These are phyloP conservation scores for Harringtonia aguacate DNA, from an alignment of 2,329 filamentous ascomycete species.

Conservation along the genomic window DNA sequence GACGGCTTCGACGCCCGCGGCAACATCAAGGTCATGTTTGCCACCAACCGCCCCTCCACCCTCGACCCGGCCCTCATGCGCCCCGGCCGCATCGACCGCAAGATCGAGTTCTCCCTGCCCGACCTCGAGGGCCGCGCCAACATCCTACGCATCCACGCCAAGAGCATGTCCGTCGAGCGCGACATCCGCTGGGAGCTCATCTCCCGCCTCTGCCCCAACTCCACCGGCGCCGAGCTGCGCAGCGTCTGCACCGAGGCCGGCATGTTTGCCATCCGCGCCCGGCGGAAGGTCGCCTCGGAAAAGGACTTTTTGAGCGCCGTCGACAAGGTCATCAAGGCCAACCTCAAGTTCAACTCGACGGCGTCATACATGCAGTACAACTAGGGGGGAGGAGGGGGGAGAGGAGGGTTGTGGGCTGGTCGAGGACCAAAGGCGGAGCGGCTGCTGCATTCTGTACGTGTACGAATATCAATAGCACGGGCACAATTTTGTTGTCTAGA, in stretches of 20 bases:
- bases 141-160: conserved; percentile 95
- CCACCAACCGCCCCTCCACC: conserved; percentile 99
- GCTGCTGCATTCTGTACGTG: neutral
- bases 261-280: conserved; percentile 92
- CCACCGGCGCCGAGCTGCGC: conserved; percentile 88
- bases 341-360: conserved; percentile 98
- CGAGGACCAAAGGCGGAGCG: too few relatives aligned
- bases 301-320: conserved; percentile 98
- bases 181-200: conserved; percentile 99
- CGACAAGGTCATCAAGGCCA: conserved; percentile 99
- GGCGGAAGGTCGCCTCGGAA: conserved; percentile 95
- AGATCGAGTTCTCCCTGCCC: conserved; percentile 96
- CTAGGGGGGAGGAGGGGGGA: conserved; percentile 41
- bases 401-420: too few relatives aligned
- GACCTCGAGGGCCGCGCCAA: conserved; percentile 96
- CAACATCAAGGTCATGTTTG: conserved; percentile 99
- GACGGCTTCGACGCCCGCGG: conserved; percentile 98
- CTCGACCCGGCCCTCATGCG: conserved; percentile 93
- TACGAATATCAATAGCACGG: too few relatives aligned
- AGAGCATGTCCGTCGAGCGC: conserved; percentile 98
- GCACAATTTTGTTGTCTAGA: too few relatives aligned
- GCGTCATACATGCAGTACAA: conserved; percentile 99
- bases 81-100: conserved; percentile 94
- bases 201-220: conserved; percentile 91
- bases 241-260: conserved; percentile 97